These are phyloP conservation scores for Russula lepida DNA, from an alignment of 768 basidiomycete genomes.

Conservation along the genomic window DNA sequence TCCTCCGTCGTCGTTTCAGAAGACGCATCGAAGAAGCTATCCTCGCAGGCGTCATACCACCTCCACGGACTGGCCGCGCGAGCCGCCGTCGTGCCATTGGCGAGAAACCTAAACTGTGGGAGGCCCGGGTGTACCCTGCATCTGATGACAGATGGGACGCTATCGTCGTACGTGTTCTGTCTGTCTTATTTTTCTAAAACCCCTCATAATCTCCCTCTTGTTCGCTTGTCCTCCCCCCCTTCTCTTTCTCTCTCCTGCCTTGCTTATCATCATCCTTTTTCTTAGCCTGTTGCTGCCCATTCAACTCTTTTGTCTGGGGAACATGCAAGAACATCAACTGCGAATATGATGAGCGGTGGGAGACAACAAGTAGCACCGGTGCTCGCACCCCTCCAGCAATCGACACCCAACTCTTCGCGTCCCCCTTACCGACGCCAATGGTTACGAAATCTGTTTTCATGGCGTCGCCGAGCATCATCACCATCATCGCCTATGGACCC, in stretches of 20 bases:
- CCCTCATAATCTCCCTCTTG: not conserved
- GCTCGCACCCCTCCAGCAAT: not conserved
- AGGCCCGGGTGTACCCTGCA: constrained; percentile 34
- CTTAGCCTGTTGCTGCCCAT: constrained; percentile 17
- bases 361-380: not conserved
- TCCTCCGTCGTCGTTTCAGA: constrained; percentile 51
- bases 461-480: not conserved
- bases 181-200: not conserved
- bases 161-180: constrained; percentile 35
- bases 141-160: constrained; percentile 35
- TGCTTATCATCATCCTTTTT: not conserved
- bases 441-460: constrained; percentile 9
- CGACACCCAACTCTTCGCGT: not conserved
- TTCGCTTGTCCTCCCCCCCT: not conserved
- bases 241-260: not conserved
- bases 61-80: constrained; percentile 27
- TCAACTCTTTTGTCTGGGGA: not conserved
- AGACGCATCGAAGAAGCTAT: constrained; percentile 46
- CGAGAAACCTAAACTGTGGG: constrained; percentile 43
- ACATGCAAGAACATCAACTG: not conserved
- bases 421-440: not conserved
- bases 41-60: constrained; percentile 40
- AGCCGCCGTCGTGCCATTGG: constrained; percentile 36
- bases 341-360: not conserved
- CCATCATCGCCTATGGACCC: not conserved